Evolutionary conservation across 2,329 filamentous ascomycete genomes (phyloP), one percentile per base, ranked within the genome.

Genomic region (Neonectria magnoliae): DNA sequence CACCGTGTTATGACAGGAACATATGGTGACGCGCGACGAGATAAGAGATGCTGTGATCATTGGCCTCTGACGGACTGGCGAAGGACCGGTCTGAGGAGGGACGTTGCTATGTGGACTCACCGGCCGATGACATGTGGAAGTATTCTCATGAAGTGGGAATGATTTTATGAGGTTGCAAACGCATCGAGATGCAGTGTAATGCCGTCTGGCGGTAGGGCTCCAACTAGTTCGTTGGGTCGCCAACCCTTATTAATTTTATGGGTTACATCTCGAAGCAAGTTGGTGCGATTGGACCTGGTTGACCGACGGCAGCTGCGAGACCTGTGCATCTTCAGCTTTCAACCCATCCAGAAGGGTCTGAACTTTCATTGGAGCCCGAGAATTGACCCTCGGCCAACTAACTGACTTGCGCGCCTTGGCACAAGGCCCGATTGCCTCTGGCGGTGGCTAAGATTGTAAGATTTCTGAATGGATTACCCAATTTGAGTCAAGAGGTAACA

Each of bases 41-140:
- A 73, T 73, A 73, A 73, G 67, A 42, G 38, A 33, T 50, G 22
- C 41, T 25, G 38, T 52, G 51, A 22, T 54, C 54, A 73, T 73
- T 73, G 71, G 71, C 45, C 18, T 33, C 41, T 29, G 9, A 29
- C 22, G 27, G 41, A 55, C 50, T 25, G 44, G 57, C 38, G 31
- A 47, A 60, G 54, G 48, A 62, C 60, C 67, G 67, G 71, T 66
- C 70, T 65, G 60, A 55, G 57, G 33, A 33, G n/a, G n/a, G 29
- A 38, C n/a, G 50, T 47, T 42, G 55, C 47, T 33, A 38, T 48
- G 58, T 29, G 65, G 36, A 7, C 29, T 71, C 64, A 71, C 68
- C 60, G 66, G 64, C 68, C 60, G 66, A 63, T 62, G 62, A 31
- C 58, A 62, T 68, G 60, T 57, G 60, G 61, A 47, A 64, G 57